Conservation (phyloP, 208 protist genomes). For the Angomonas deanei region DNA sequence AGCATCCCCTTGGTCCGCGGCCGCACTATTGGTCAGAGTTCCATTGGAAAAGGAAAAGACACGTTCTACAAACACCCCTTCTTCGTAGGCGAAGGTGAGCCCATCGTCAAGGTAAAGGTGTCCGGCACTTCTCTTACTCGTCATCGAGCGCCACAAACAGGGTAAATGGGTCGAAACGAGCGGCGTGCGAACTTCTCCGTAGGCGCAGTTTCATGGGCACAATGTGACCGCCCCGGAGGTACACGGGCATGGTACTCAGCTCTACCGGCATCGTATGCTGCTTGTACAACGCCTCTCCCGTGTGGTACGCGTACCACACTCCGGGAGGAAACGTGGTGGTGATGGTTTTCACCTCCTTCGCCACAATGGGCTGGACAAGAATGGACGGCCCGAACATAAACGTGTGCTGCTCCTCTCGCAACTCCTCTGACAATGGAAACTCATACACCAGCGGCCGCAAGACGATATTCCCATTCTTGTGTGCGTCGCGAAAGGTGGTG, state of each 20-base stretch:
- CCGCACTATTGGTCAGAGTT: constrained; percentile 18
- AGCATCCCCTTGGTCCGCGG: not conserved
- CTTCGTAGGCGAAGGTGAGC: constrained; percentile 55
- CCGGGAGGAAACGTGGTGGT: constrained; percentile 76
- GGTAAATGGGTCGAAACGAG: constrained; percentile 91
- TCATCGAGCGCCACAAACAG: constrained; percentile 89
- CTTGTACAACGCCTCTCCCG: constrained; percentile 21
- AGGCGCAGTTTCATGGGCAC: constrained; percentile 89
- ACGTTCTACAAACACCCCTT: constrained; percentile 45
- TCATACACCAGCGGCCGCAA: constrained; percentile 94
- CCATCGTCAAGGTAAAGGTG: constrained; percentile 81
- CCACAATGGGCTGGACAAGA: constrained; percentile 85
- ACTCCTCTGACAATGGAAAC: constrained; percentile 83
- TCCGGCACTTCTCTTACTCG: constrained; percentile 49
- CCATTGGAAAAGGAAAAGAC: constrained; percentile 40
- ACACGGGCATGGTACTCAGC: constrained; percentile 89
- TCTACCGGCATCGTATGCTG: constrained; percentile 35
- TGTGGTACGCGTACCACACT: constrained; percentile 73
- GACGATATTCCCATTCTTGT: constrained; percentile 78
- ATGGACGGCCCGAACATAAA: constrained; percentile 89
- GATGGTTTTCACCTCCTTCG: constrained; percentile 30
- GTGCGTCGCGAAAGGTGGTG: constrained; percentile 91
- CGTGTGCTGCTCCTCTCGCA: constrained; percentile 85
- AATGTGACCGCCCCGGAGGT: constrained; percentile 90
- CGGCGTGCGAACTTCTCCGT: constrained; percentile 74